Base-by-base conservation (phyloP, 345 rosid species). In the Brassica nigra region DNA sequence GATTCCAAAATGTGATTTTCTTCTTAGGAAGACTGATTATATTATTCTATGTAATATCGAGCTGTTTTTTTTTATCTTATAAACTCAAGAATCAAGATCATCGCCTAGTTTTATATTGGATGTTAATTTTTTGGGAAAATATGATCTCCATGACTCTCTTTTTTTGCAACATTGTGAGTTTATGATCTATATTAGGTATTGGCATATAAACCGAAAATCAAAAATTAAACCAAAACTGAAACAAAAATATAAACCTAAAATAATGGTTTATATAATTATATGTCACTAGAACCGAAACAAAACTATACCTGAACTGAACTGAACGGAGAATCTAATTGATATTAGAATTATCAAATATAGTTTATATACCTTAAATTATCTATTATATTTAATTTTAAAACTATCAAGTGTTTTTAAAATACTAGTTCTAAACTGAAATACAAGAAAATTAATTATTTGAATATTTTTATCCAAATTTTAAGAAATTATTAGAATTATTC, bases 1-100 rank as follows among this genome's bases (percentile, higher is more conserved):
- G 39, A 52, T 62, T 80, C 71, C 4, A 34, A 34, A 68, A 62
- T 80, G 37, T 61, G 59, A 62, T 36, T 68, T 80, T 68, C 42
- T 69, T 34, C 34, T 68, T 80, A 62, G 62, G 77, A 58, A 29
- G 61, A 62, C 44, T 62, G 33, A 44, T 74, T 74, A 12, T 62
- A 3, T 30, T 42, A 29, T 30, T 74, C n/a, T 47, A 62, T 11
- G n/a, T 42, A 11, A 62, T 62, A 62, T 73, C 28, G 11, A 11
- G 27, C 30, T 73, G 12, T 10, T 42, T 2, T 18, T 29, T 52
- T 1, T 14, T 47, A 10, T 57, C 14, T 67, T 58, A 8, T 42
- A 20, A 39, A 42, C 68, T 58, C 49, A 71, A 71, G n/a, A 37
- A 5, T 58, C 49, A 71, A 71, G n/a, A 37, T 9, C 52, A 70